These are phyloP conservation scores for Diaporthe sp. DNA, from an alignment of 2,329 filamentous ascomycete species.

Conservation along the genomic window DNA sequence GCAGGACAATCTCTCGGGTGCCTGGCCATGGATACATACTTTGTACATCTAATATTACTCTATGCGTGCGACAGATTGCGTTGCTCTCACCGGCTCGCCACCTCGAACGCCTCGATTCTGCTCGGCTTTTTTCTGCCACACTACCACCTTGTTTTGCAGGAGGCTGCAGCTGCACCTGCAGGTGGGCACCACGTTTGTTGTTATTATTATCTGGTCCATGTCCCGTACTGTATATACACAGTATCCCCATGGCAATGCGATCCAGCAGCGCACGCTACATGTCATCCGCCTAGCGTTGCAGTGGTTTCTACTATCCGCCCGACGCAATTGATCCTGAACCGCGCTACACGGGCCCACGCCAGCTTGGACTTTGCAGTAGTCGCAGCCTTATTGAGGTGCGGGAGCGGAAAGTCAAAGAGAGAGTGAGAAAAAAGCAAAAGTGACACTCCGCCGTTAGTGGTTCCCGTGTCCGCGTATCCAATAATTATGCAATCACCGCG, in stretches of 20 bases:
- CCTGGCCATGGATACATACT: background rate
- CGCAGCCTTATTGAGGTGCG: background rate
- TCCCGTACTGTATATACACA: background rate
- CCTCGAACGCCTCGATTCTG: background rate
- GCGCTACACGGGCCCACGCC: background rate
- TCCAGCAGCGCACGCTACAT: slow-evolving; percentile 1
- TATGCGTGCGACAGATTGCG: slow-evolving; percentile 8
- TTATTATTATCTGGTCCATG: background rate
- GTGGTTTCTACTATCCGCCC: slow-evolving; percentile 5
- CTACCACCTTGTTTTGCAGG: background rate
- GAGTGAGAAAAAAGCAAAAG: background rate
- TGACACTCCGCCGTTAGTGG: slow-evolving; percentile 3
- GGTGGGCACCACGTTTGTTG: background rate
- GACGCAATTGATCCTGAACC: slow-evolving; percentile 23
- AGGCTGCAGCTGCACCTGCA: slow-evolving; percentile 14
- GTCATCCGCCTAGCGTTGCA: slow-evolving; percentile 20
- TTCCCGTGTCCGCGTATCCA: slow-evolving; percentile 14
- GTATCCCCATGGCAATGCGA: background rate
- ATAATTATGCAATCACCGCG: slow-evolving; percentile 27
- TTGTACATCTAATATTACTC: background rate
- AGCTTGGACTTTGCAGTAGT: slow-evolving; percentile 9
- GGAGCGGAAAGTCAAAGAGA: background rate
- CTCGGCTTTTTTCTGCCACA: background rate
- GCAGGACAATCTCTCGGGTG: slow-evolving; percentile 2
- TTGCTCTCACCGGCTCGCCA: slow-evolving; percentile 2